Evolutionary conservation across 345 rosid genomes (phyloP).

Genomic region (Geranium brycei): DNA sequence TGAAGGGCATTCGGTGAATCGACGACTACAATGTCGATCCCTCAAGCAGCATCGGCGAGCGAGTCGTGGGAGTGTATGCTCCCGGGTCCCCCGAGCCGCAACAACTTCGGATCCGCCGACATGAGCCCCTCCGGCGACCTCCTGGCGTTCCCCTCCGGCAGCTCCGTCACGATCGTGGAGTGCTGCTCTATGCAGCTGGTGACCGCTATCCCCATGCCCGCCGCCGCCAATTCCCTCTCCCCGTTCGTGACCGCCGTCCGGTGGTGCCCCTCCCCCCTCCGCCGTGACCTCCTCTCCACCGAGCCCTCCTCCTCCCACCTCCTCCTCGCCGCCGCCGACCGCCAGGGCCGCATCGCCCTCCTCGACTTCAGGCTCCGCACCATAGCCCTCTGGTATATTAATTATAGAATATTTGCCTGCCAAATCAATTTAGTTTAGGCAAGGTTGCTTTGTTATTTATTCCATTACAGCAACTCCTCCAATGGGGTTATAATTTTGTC

Average conservation of each 20-base stretch:
- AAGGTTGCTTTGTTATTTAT: no score
- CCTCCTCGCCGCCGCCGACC: slow-evolving; percentile 79
- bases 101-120: slow-evolving; percentile 83
- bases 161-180: slow-evolving; percentile 66
- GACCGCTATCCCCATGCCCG: slow-evolving; percentile 45
- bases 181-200: slow-evolving; percentile 78
- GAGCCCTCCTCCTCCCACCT: slow-evolving; percentile 66
- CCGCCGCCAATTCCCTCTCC: slow-evolving; percentile 30
- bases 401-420: no score
- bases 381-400: no score
- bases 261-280: slow-evolving; percentile 75
- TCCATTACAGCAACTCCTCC: no score
- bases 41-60: slow-evolving; percentile 18
- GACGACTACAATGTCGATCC: slow-evolving; percentile 34
- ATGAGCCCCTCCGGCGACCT: slow-evolving; percentile 68
- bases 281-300: slow-evolving; percentile 65
- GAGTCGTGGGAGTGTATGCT: slow-evolving; percentile 57
- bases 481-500: no score
- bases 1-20: no score
- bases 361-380: slow-evolving; percentile 29
- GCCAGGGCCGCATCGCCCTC: slow-evolving; percentile 82
- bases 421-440: no score
- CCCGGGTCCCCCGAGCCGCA: slow-evolving; percentile 88
- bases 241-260: slow-evolving; percentile 76
- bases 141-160: slow-evolving; percentile 76